Evolutionary conservation across 768 basidiomycete genomes (phyloP), one percentile per base, ranked within the genome.

Genomic region (Arthromyces matolae): DNA sequence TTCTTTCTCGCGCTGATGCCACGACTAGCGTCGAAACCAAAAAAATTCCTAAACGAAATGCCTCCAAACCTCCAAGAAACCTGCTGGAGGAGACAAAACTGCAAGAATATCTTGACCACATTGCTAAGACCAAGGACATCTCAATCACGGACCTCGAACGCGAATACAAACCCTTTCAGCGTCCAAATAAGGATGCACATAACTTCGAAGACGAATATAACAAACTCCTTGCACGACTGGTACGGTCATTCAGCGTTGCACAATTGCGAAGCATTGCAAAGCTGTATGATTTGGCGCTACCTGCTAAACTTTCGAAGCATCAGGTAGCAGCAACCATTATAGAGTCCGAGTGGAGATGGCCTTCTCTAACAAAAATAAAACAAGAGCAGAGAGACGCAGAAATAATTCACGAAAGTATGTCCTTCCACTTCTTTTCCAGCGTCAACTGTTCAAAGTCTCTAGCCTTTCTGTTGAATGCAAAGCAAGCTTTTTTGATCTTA

Each of bases 271-370:
- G 68, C 28, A 82, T 87, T 54, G 56, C 78, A 9, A 62, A 69
- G 45, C 56, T 78, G 33, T 82, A 81, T 55, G 69, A 68, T 16
- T 58, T 82, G 22, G 60, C 66, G 6, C 54, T 50, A 19, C 64
- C 65, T 33, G 58, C 52, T 4, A 65, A 58, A 35, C 60, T 63
- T 40, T 70, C 61, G 35, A 80, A 78, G 56, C 57, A 62, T 48
- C 57, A 68, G 29, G 68, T 64, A 54, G 77, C 75, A 32, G 69
- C 69, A 36, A 66, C 71, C 39, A 80, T 89, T 51, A 73, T 89
- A 22, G 81, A 86, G 60, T 66, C 75, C 49, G 67, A 71, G 47
- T 91, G 88, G 88, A 70, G 69, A 22, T 89, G 84, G 85, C 80
- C 82, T 5, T 77, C 82, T 22, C 59, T 86, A 45, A 64, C 69